Base-by-base conservation (phyloP, 768 basidiomycete genomes). In the Boletus bicolor region DNA sequence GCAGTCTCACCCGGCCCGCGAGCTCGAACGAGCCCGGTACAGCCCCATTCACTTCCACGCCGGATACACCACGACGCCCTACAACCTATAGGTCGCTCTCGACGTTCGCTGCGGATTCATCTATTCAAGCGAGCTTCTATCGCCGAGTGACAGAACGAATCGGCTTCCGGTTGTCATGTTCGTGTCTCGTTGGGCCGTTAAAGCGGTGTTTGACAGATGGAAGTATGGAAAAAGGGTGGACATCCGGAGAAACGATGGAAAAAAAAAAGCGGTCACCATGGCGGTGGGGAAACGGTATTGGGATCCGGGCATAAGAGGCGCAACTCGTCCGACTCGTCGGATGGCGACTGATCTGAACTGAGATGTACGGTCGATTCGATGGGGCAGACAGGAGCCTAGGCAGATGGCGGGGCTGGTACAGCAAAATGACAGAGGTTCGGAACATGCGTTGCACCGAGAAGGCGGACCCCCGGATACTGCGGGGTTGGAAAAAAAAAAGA, bases 391-490 rank as follows among this genome's bases (percentile, higher is more conserved):
- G 2, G 28, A 28, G 14, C 17, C 28, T 19, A 1, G 15, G 15
- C 19, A 14, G 45, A 38, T 19, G 21, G 8, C 28, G 7, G 30
- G 30, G 44, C 10, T 24, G 17, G 36, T 28, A 34, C 8, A 17
- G 10, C 53, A 9, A 24, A n/a, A 34, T 34, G 52, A 37, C 45
- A 19, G 1, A 11, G 9, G 17, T 30, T n/a, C 44, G 17, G 44
- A 44, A 28, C 44, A 28, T 10, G 26, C 14, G 38, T 10, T 3
- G 34, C 19, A 17, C 28, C 35, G 21, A 1, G 4, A 0, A 0
- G 14, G 19, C 28, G 19, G 38, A 37, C 49, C 59, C 53, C 60
- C 52, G 7, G 49, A 48, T n/a, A 62, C 61, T 62, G 51, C 26
- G 45, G 52, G 43, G 44, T 36, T 28, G 9, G 21, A 10, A n/a